Evolutionary conservation across 2,329 filamentous ascomycete species (phyloP).

Genomic region (Aureobasidium sp.): DNA sequence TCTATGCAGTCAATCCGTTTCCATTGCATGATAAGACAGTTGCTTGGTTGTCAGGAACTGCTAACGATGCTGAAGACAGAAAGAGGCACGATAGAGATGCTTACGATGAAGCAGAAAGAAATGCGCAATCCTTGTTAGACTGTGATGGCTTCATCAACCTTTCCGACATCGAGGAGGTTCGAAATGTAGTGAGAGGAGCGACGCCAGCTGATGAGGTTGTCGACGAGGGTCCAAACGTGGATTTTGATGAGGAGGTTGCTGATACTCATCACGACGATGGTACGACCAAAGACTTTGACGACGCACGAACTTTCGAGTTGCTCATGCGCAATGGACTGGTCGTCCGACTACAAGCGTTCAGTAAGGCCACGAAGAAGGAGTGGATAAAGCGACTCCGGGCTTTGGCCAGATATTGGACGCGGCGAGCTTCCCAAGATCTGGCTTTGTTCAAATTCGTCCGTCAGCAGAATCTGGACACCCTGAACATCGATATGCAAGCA

Average conservation of each 20-base stretch:
- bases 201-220: conserved; percentile 45
- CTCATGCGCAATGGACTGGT: conserved; percentile 53
- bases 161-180: conserved; percentile 48
- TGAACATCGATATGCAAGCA: conserved; percentile 58
- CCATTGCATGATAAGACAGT: conserved; percentile 44
- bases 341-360: conserved; percentile 49
- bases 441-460: conserved; percentile 50
- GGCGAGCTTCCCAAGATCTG: conserved; percentile 48
- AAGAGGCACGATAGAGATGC: conserved; percentile 50
- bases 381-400: conserved; percentile 53
- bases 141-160: conserved; percentile 60
- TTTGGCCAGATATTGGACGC: conserved; percentile 55
- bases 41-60: conserved; percentile 45
- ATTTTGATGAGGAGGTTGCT: conserved; percentile 42
- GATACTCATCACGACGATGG: conserved; percentile 46
- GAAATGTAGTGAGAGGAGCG: conserved; percentile 46
- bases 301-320: conserved; percentile 54
- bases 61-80: conserved; percentile 36
- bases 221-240: conserved; percentile 46
- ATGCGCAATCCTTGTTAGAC: conserved; percentile 48
- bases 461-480: conserved; percentile 47
- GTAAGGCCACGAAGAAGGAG: conserved; percentile 48
- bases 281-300: conserved; percentile 44
- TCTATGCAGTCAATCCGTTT: conserved; percentile 55
- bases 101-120: conserved; percentile 50